Conservation (phyloP, 2,329 filamentous ascomycete species). For the Fusarium coffeatum region DNA sequence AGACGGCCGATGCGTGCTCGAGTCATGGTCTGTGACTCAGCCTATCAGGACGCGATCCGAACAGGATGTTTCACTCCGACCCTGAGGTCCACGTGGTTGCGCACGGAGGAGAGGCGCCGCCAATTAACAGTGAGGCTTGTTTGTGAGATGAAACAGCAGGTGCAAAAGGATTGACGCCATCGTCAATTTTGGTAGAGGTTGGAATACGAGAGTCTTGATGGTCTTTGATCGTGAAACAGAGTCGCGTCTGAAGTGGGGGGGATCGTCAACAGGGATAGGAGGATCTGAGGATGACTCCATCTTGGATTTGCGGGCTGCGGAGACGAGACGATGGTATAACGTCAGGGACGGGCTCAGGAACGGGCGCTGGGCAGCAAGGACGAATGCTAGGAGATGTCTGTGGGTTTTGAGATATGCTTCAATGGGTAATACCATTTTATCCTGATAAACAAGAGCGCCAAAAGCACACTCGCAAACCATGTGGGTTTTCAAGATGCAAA, state of each 20-base stretch:
- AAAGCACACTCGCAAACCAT: rapidly evolving
- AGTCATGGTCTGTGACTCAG: neutral
- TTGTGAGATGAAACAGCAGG: neutral
- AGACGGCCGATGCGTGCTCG: neutral
- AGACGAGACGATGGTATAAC: neutral
- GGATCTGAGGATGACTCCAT: neutral
- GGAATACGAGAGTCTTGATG: neutral
- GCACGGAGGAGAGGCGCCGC: neutral
- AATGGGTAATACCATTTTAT: no score
- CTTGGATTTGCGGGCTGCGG: neutral
- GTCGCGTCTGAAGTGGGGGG: neutral
- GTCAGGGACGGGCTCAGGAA: neutral
- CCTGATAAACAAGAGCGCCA: no score
- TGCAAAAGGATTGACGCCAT: neutral
- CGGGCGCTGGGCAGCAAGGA: neutral
- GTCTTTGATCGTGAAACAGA: neutral
- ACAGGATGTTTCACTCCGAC: neutral
- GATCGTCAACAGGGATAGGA: neutral
- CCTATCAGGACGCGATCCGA: neutral
- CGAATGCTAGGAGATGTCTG: neutral
- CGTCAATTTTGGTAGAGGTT: no score
- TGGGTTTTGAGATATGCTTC: neutral
- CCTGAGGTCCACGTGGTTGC: neutral
- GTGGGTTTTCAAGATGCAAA: no score
- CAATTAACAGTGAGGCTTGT: neutral